Base-by-base conservation (phyloP, 176 grass and related monocot genomes). In the Aegilops umbellulata region DNA sequence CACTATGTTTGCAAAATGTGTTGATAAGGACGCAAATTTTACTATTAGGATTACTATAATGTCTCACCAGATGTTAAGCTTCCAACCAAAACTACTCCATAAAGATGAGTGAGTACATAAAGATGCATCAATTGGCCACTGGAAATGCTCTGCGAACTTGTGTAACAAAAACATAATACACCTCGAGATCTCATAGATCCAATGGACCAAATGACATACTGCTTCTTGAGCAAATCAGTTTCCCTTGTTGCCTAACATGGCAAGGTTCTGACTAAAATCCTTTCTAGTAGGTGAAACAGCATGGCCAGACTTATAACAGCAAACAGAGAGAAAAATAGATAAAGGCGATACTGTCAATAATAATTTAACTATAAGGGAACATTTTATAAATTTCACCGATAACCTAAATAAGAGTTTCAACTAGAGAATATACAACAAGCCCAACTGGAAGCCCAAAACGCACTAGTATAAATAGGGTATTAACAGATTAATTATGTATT, bases 81-180 rank as follows among this genome's bases (percentile, higher is more conserved):
- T 62, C 25, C 19, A 16, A 41, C 55, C 49, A 72, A 19, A 83
- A 72, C 23, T 83, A 83, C n/a, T 71, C 15, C 47, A 60, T 72
- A 35, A 82, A 79, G 29, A 84, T 19, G 84, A 41, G 41, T 42
- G 41, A 86, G 19, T 35, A 82, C 7, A 70, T 29, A 82, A 15
- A 77, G 14, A 27, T 26, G 44, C 47, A 38, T 65, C 39, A 34
- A 64, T 51, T 81, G 13, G 22, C 4, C 15, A 65, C 9, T 65
- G 68, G 22, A 47, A 51, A 74, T 65, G 35, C 58, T 23, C 44
- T 57, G 60, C 8, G 27, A 3, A 80, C 4, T 64, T 73, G 55
- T 62, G 8, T 61, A 60, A 83, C 22, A 61, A 69, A 78, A 4
- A 63, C 15, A 9, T 9, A 81, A 76, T 44, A 57, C 9, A 73